Evolutionary conservation across 768 basidiomycete genomes (phyloP).

Genomic region (Tulasnella sp.): DNA sequence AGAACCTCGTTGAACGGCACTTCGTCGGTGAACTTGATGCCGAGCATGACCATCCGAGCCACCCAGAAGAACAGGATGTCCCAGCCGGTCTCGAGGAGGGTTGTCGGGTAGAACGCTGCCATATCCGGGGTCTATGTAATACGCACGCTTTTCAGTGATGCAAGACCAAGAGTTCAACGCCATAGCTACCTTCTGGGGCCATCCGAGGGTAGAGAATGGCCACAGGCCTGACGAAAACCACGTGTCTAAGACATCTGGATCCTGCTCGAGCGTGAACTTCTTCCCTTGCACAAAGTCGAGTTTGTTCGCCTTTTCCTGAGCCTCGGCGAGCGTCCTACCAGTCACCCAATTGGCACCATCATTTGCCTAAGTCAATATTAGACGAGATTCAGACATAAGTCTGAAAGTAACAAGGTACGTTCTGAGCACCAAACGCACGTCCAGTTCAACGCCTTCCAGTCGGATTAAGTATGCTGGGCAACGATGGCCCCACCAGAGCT

Average conservation of each 20-base stretch:
- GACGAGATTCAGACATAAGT: no score
- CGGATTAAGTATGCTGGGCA: slow-evolving; percentile 88
- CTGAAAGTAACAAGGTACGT: no score
- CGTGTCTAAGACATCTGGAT: slow-evolving; percentile 95
- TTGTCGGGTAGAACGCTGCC: slow-evolving; percentile 73
- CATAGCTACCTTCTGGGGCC: slow-evolving; percentile 71
- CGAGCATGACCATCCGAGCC: slow-evolving; percentile 93
- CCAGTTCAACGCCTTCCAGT: slow-evolving; percentile 62
- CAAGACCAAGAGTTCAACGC: neutral
- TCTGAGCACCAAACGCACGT: slow-evolving; percentile 40
- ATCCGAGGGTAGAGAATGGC: slow-evolving; percentile 96
- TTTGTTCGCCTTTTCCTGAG: slow-evolving; percentile 56
- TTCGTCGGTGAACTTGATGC: slow-evolving; percentile 73
- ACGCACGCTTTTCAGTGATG: neutral
- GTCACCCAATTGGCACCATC: slow-evolving; percentile 87
- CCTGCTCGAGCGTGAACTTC: slow-evolving; percentile 72
- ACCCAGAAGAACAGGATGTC: slow-evolving; percentile 99
- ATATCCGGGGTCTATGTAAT: slow-evolving; percentile 60
- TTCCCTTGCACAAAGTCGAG: slow-evolving; percentile 45
- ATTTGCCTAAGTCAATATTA: slow-evolving; percentile 40
- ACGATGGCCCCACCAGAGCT: slow-evolving; percentile 99
- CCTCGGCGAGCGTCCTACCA: slow-evolving; percentile 67
- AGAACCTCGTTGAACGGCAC: slow-evolving; percentile 93
- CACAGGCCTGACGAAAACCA: slow-evolving; percentile 98
- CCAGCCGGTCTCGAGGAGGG: slow-evolving; percentile 96